Conservation (phyloP, 108 stramenopile genomes). For the Seminavis robusta region DNA sequence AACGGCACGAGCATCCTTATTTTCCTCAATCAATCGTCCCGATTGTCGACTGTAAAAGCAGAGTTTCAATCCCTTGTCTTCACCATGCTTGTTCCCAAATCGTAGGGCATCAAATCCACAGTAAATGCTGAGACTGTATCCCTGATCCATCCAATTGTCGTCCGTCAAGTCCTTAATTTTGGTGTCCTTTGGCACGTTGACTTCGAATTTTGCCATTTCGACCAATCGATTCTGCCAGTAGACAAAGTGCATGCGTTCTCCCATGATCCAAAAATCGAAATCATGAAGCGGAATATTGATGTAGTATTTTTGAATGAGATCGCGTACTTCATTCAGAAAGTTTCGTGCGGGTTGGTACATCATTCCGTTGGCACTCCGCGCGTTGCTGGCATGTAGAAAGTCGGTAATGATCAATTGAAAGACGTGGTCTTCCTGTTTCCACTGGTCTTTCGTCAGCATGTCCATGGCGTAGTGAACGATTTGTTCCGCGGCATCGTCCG, state of each 20-base stretch:
- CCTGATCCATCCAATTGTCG: not conserved
- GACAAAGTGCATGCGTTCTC: conserved; percentile 6
- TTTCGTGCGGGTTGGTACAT: too few species aligned
- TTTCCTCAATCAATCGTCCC: conserved; percentile 20
- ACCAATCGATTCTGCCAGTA: conserved; percentile 35
- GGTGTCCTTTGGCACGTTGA: conserved; percentile 3
- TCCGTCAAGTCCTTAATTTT: not conserved
- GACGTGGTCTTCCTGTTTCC: too few species aligned
- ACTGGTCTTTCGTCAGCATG: too few species aligned
- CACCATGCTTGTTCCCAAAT: not conserved
- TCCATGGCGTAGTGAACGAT: too few species aligned
- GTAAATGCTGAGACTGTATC: too few species aligned
- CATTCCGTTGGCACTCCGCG: too few species aligned
- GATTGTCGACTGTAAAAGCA: conserved; percentile 34
- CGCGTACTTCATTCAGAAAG: conserved; percentile 11
- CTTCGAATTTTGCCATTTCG: conserved; percentile 19
- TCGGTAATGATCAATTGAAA: too few species aligned
- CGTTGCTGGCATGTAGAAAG: too few species aligned
- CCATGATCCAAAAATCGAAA: conserved; percentile 22
- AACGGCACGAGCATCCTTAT: conserved; percentile 22
- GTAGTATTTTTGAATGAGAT: conserved; percentile 16
- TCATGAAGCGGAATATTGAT: conserved; percentile 21
- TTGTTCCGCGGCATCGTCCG: too few species aligned
- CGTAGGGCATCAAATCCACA: not conserved
- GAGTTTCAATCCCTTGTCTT: not conserved